Evolutionary conservation across 805 yeast genomes (phyloP), one percentile per base, ranked within the genome.

Genomic region (Cephaloascus fragrans): DNA sequence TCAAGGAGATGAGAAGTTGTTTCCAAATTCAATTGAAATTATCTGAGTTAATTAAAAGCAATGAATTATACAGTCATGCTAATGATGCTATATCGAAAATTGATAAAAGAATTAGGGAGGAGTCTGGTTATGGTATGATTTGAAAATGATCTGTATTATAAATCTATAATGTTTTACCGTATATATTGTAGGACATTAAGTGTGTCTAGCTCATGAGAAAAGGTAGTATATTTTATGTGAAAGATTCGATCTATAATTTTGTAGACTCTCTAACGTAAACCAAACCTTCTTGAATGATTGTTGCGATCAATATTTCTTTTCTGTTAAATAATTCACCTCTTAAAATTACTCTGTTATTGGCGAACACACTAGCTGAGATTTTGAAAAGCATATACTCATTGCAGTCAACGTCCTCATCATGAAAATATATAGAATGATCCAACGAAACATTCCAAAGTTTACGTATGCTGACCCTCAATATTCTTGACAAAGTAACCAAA

Each of bases 361-460:
- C 67, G 3, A 79, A 65, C 38, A 75, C 62, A 18, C 75, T 53
- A 31, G 73, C 71, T 36, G 59, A 60, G 34, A 77, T 62, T 36
- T 71, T 64, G 39, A 72, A 70, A 14, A 67, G 61, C 50, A 74
- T 56, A 78, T 80, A 80, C 32, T 75, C 64, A 34, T 67, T 61
- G 2, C 64, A 59, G 33, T 66, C 59, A 42, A 75, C 66, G 39
- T 71, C 75, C 15, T 58, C 56, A 58, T 67, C 73, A 50, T 80
- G 85, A 61, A 82, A 79, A 53, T 78, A 78, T 26, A 83, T 69
- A 0, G 77, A 58, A 50, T 82, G 88, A 46, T 81, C 88, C 44
- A 82, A 55, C 18, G 83, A 75, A 3, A 77, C 80, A 14, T 64
- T 67, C 15, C 73, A 63, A 17, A 70, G 62, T 42, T 62, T 64